Evolutionary conservation across 345 rosid species (phyloP).

Genomic region (Citrus sp.): DNA sequence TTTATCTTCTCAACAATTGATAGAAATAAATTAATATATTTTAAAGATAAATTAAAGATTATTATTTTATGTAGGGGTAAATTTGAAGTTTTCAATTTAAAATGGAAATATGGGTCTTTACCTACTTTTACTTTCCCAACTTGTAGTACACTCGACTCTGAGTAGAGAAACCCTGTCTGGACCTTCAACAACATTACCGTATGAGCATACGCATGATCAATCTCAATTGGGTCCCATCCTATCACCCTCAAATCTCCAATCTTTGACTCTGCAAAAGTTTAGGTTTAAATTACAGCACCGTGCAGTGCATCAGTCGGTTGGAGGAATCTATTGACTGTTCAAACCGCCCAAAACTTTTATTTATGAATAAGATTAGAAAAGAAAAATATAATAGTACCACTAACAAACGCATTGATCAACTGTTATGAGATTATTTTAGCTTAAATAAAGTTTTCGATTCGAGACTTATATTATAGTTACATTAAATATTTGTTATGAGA

Average conservation of each 20-base stretch:
- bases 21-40: too few relatives aligned
- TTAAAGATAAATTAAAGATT: too few relatives aligned
- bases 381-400: too few relatives aligned
- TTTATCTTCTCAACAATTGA: too few relatives aligned
- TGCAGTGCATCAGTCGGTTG: too few relatives aligned
- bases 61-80: too few relatives aligned
- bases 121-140: not conserved
- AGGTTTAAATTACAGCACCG: not conserved
- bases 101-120: not conserved
- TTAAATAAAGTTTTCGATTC: fast-evolving
- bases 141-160: not conserved
- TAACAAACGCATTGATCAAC: too few relatives aligned
- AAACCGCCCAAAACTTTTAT: not conserved
- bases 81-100: too few relatives aligned
- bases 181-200: not conserved
- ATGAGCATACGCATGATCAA: not conserved
- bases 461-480: fast-evolving
- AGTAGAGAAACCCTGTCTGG: not conserved
- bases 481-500: fast-evolving
- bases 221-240: not conserved
- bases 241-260: not conserved
- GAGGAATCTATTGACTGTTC: conserved; percentile 3
- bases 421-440: too few relatives aligned
- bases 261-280: not conserved
- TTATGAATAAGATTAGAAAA: not conserved